These are phyloP conservation scores for Fusarium protoensiforme DNA, from an alignment of 2,329 filamentous ascomycete species.

Conservation along the genomic window DNA sequence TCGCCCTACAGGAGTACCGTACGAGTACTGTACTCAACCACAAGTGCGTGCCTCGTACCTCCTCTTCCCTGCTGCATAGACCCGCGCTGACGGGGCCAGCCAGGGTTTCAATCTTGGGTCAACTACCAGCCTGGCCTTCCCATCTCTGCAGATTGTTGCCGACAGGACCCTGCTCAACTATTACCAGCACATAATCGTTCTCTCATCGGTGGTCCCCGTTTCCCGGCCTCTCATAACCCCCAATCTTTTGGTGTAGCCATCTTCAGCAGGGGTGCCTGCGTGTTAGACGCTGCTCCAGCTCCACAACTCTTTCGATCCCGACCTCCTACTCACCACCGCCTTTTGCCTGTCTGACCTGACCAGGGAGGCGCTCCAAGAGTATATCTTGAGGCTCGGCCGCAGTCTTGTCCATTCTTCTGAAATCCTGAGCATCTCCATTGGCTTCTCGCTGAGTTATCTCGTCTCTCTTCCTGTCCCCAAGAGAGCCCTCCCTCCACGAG, in stretches of 20 bases:
- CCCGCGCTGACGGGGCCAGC: conserved; percentile 37
- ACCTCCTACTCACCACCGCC: conserved; percentile 41
- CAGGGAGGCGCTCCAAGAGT: conserved; percentile 32
- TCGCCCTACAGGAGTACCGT: conserved; percentile 1
- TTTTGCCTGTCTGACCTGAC: conserved; percentile 41
- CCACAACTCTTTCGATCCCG: conserved; percentile 43
- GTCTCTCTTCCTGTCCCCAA: conserved; percentile 11
- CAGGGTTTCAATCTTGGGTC: conserved; percentile 34
- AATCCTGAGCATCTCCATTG: conserved; percentile 17
- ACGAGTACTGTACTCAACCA: conserved; percentile 3
- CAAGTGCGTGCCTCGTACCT: conserved; percentile 17
- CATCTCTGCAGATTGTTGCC: conserved; percentile 19
- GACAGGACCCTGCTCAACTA: conserved; percentile 13
- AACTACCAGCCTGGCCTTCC: conserved; percentile 16
- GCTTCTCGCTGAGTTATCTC: conserved; percentile 6
- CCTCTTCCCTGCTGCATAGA: conserved; percentile 28
- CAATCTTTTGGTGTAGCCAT: conserved; percentile 33
- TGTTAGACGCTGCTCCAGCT: conserved; percentile 25
- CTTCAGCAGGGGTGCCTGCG: conserved; percentile 29
- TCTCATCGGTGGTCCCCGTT: not conserved
- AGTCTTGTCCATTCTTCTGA: conserved; percentile 14
- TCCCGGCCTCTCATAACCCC: conserved; percentile 21
- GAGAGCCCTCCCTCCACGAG: not conserved
- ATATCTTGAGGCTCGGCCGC: conserved; percentile 34
- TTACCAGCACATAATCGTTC: conserved; percentile 14